Evolutionary conservation across 139 green algal species (phyloP).

Genomic region (Chlorella sp.): DNA sequence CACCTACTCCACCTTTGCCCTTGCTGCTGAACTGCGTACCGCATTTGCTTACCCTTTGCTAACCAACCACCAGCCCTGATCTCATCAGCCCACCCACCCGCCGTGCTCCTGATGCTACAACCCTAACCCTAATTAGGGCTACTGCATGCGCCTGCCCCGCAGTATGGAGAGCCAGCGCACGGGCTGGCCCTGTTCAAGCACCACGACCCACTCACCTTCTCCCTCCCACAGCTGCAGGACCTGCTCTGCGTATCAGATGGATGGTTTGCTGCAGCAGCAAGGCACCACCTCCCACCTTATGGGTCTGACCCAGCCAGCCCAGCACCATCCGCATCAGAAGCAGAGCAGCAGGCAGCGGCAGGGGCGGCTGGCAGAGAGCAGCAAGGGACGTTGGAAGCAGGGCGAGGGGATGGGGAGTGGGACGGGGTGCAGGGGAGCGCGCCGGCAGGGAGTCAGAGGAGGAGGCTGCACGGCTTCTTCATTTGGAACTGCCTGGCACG

Average conservation of each 20-base stretch:
- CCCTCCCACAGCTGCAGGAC: constrained; percentile 39
- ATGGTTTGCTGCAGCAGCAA: constrained; percentile 45
- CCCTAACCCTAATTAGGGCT: neutral
- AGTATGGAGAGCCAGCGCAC: constrained; percentile 62
- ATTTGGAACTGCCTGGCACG: constrained; percentile 70
- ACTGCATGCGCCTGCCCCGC: constrained; percentile 30
- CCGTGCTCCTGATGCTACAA: neutral
- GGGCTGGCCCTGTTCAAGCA: constrained; percentile 77
- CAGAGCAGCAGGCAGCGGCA: neutral
- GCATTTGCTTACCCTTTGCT: neutral
- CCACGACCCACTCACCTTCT: constrained; percentile 73
- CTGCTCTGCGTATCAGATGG: constrained; percentile 38
- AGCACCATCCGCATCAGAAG: neutral
- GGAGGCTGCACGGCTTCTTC: constrained; percentile 40
- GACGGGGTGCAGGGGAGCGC: neutral
- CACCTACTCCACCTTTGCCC: neutral
- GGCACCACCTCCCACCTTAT: no score
- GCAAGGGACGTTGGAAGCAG: neutral
- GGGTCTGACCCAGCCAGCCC: neutral
- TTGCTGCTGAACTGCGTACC: neutral
- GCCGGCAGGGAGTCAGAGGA: neutral
- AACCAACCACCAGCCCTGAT: neutral
- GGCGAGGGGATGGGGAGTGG: no score
- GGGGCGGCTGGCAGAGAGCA: neutral
- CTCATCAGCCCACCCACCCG: neutral